phyloP scores from a whole-genome alignment of 192 early-diverging fungal genomes.

The Mortierella alpina region DNA sequence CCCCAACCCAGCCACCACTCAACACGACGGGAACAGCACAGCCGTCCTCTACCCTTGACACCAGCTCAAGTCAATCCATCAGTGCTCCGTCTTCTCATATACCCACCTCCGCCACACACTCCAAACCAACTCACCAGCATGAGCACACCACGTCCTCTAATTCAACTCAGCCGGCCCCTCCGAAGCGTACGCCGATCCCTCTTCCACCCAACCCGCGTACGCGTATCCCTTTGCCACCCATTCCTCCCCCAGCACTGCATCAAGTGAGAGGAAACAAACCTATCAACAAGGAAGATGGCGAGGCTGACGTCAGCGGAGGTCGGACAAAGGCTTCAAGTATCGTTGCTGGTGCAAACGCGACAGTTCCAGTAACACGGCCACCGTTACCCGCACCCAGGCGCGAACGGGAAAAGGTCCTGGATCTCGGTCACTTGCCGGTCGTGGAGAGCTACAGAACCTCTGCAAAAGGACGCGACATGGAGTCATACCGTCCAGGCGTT shows the following conservation, averaged over 20 bases:
- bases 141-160: background rate
- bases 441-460: slow-evolving; percentile 17
- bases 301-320: slow-evolving; percentile 10
- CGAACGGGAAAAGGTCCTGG: slow-evolving; percentile 35
- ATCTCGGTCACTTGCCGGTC: slow-evolving; percentile 8
- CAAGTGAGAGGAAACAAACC: slow-evolving; percentile 44
- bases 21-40: slow-evolving; percentile 16
- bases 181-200: slow-evolving; percentile 34
- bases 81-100: slow-evolving; percentile 3
- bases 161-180: background rate
- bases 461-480: slow-evolving; percentile 31
- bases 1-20: slow-evolving; percentile 3
- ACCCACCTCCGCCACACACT: slow-evolving; percentile 12
- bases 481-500: slow-evolving; percentile 26
- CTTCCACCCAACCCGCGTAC: slow-evolving; percentile 40
- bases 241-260: slow-evolving; percentile 40
- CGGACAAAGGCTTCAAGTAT: background rate
- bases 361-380: background rate
- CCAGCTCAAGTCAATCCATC: background rate
- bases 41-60: slow-evolving; percentile 6
- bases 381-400: slow-evolving; percentile 19
- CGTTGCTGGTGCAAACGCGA: too few relatives aligned
- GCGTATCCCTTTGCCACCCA: slow-evolving; percentile 43
- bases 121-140: slow-evolving; percentile 6
- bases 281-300: slow-evolving; percentile 31